Percentiles rank a stretch among this genome's conserved stretches.
phyloP scores from a whole-genome alignment of 1,139 yeast genomes.

The Blastobotrys niveus region DNA sequence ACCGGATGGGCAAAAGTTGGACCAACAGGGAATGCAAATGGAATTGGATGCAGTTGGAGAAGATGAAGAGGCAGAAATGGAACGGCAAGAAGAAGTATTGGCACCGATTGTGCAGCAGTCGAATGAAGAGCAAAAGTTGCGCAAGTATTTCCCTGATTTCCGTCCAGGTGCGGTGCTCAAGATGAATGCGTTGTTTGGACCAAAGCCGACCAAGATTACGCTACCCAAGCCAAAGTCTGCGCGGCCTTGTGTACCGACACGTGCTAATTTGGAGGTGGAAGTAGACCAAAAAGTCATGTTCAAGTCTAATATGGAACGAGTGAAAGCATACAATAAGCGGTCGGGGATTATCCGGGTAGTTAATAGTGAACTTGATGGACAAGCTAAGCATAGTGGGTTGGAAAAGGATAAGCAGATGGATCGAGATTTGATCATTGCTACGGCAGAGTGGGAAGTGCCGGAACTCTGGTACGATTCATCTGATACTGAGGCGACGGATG shows the following conservation, averaged over 20 bases:
- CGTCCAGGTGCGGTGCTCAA: conserved; percentile 50
- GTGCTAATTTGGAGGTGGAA: conserved; percentile 38
- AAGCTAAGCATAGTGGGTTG: neutral
- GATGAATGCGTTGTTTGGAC: conserved; percentile 62
- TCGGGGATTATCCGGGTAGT: neutral
- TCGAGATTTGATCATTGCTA: conserved; percentile 61
- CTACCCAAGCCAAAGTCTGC: conserved; percentile 48
- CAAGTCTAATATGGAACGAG: conserved; percentile 18
- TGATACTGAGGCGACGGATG: neutral
- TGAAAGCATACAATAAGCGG: conserved; percentile 2
- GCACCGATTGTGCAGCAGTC: too few species aligned
- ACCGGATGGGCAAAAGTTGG: neutral
- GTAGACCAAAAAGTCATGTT: conserved; percentile 36
- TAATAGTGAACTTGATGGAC: neutral
- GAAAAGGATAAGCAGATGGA: conserved; percentile 26
- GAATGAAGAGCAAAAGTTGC: conserved; percentile 27
- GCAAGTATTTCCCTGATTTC: conserved; percentile 57
- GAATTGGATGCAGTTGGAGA: neutral
- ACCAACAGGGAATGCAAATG: neutral
- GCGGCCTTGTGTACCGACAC: conserved; percentile 60
- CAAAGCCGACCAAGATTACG: conserved; percentile 50
- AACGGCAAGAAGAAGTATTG: neutral
- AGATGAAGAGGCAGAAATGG: neutral
- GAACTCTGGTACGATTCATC: conserved; percentile 7
- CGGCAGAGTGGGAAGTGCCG: conserved; percentile 68